Conservation (phyloP, 345 rosid species). For the Boechera stricta region DNA sequence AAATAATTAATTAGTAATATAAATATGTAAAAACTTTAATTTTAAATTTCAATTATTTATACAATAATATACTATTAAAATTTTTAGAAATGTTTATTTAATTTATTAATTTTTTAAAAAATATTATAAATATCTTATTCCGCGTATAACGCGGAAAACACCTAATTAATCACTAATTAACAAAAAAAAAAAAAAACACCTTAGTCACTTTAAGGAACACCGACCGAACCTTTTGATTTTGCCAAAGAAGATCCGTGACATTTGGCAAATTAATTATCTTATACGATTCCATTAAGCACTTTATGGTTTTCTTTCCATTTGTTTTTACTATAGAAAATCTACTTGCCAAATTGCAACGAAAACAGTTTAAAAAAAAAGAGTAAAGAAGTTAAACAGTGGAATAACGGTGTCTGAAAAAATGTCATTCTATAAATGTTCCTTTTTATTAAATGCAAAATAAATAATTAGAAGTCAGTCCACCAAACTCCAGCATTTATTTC, state of each 20-base stretch:
- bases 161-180: background rate
- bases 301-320: background rate
- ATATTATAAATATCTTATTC: too few species aligned
- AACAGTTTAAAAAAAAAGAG: background rate
- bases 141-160: too few species aligned
- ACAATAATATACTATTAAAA: too few species aligned
- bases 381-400: background rate
- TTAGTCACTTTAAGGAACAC: background rate
- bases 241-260: slow-evolving; percentile 18
- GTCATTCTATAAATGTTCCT: background rate
- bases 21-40: too few species aligned
- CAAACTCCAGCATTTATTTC: background rate
- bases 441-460: background rate
- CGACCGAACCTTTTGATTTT: slow-evolving; percentile 16
- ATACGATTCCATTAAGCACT: background rate
- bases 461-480: background rate
- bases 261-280: slow-evolving; percentile 10
- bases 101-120: too few species aligned
- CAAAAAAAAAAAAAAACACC: background rate
- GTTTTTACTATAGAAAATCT: background rate
- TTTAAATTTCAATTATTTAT: too few species aligned
- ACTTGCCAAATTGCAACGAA: slow-evolving; percentile 25
- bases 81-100: too few species aligned
- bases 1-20: too few species aligned
- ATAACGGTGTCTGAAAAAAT: background rate